A percentile compares a stretch with the other conserved stretches of the same genome.
phyloP scores from a whole-genome alignment of 345 rosid genomes.

The Physaria fendleri region DNA sequence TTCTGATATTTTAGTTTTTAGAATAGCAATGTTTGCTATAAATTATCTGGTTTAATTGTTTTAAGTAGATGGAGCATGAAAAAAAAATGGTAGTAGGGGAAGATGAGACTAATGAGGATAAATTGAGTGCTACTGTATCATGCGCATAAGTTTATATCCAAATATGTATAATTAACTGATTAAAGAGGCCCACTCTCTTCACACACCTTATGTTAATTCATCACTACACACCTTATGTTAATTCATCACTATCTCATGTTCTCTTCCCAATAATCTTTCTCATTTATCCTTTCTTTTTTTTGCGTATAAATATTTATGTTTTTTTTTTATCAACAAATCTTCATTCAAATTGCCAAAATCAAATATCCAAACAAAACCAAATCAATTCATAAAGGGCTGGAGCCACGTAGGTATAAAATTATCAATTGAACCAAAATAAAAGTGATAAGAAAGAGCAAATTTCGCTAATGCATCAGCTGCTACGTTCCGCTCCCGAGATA shows the following conservation, averaged over 20 bases:
- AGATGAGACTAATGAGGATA: constrained; percentile 20
- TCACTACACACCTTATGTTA: constrained; percentile 21
- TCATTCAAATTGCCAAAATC: no score
- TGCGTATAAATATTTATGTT: neutral
- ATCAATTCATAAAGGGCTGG: no score
- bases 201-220: constrained; percentile 25
- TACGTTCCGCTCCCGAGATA: no score
- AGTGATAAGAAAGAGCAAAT: no score
- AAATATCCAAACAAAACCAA: no score
- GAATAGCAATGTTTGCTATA: neutral
- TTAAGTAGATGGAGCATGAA: neutral
- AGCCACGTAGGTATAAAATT: no score
- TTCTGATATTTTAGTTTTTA: neutral
- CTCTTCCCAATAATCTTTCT: constrained; percentile 13
- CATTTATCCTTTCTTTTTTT: neutral
- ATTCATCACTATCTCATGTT: constrained; percentile 31
- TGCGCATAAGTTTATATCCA: constrained; percentile 43
- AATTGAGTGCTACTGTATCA: constrained; percentile 77
- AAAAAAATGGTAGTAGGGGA: constrained; percentile 7
- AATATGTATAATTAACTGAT: constrained; percentile 20
- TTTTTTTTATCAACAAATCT: no score
- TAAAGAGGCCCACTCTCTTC: constrained; percentile 36
- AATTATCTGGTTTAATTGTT: neutral
- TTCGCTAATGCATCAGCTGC: no score
- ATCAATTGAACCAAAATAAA: no score